Base-by-base conservation (phyloP, 768 basidiomycete genomes). In the Tremella fuciformis region DNA sequence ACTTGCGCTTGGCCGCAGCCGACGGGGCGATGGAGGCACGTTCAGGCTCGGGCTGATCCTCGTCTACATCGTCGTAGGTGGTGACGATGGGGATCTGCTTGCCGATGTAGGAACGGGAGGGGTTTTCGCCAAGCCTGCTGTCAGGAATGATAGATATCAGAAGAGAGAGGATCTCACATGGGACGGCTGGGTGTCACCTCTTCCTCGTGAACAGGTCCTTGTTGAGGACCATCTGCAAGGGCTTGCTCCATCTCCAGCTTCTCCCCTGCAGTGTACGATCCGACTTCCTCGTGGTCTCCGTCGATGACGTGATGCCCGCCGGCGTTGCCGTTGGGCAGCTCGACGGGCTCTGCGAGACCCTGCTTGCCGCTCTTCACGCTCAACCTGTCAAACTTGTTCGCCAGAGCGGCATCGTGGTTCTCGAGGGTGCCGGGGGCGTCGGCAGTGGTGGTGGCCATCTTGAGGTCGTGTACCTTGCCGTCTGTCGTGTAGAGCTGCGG, bases 41-140 rank as follows among this genome's bases (percentile, higher is more conserved):
- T 18, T 41, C 39, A 11, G 39, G 39, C 18, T 65, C 64, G 15
- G 57, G 53, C 11, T 34, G 29, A 4, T 34, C 29, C 29, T 34
- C 29, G 29, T 34, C 29, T 13, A 61, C 24, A n/a, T 71, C 64
- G 0, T 72, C 70, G 58, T 72, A 72, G 50, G 70, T 72, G 40
- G 70, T 72, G 13, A 72, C 65, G 63, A 72, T 69, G 25, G 70
- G 65, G 42, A 72, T 69, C 2, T 65, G 59, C 55, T 63, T 59
- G 42, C n/a, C 22, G 58, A 56, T 59, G 60, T 72, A 72, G 9
- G 67, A 69, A 26, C 67, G 55, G 7, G 70, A 72, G 7, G 64
- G 58, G 37, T 60, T 34, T 21, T 65, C 53, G 16, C 47, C 44
- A 15, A 62, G 16, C 2, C 60, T 70, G 47, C 22, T 46, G 42